Base-by-base conservation (phyloP, 345 rosid species). In the Salix koriyanagi region DNA sequence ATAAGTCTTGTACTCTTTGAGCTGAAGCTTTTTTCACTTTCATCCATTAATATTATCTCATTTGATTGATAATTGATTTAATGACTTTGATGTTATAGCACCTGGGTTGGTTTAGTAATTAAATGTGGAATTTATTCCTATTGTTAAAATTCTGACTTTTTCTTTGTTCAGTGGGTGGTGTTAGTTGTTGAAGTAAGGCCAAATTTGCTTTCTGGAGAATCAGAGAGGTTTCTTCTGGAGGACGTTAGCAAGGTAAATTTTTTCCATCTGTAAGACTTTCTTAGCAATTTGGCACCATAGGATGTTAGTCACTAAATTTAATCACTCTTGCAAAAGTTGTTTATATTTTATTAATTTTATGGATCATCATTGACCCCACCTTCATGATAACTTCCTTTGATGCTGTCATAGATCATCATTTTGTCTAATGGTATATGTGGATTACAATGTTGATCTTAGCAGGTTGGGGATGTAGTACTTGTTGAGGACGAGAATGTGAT, bases 401-500 rank as follows among this genome's bases (percentile, higher is more conserved):
- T 34, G 46, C 14, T 69, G 23, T 44, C 18, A 25, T 69, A 32
- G 56, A 44, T 41, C 44, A n/a, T 36, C 6, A 71, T 15, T 48
- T 41, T 72, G 39, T 28, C 41, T 26, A 6, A 68, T 50, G 25
- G 18, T 18, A 42, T 50, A 18, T 61, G 52, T 18, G 73, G 52
- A 23, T 65, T 54, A 34, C 44, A 62, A 58, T 26, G 37, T 36
- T 56, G 28, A 41, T 68, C 25, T 79, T 71, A 71, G 61, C 84
- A 92, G 97, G 92, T 95, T 46, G 99, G 97, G 80, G 97, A 91
- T 85, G 94, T 95, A 46, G 87, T 92, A 74, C 96, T 95, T 73
- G 92, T 95, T 44, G 79, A 89, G 81, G 84, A 89, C 75, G 96
- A 91, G 76, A 78, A 72, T 71, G 92, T 88, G 23, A 61, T 84